Base-by-base conservation (phyloP, 768 basidiomycete species). In the Lentinula aciculospora region DNA sequence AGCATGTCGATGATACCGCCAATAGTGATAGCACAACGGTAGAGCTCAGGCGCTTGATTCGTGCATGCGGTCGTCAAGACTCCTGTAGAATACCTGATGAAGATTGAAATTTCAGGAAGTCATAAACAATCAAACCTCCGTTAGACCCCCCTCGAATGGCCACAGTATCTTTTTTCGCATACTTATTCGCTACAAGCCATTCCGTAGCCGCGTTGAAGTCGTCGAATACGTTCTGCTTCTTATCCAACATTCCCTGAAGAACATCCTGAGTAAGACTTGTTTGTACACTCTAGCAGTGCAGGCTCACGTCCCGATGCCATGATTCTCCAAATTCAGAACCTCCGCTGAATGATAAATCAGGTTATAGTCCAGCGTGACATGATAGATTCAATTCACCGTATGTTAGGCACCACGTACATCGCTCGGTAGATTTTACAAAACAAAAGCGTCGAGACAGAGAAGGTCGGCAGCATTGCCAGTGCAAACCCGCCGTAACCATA, bases 1-100 rank as follows among this genome's bases (percentile, higher is more conserved):
- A 53, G 51, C 51, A 53, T 53, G 51, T 53, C 51, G 36, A 53
- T 53, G 29, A 53, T 53, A 37, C 51, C 51, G 23, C 36, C 51
- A 53, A 53, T 53, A 2, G 51, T 53, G 19, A 53, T 31, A 8
- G 37, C 51, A 37, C 51, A 53, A 23, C 51, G 51, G 36, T 34
- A 53, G 29, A 53, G 34, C 36, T 39, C 51, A 19, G 51, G 51
- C 23, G 51, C 51, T 53, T 53, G 51, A 53, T 53, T 53, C 15
- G 51, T 19, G 37, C 51, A 53, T 23, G 51, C 51, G 37, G 51
- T 53, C 2, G 51, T 53, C 28, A 53, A 25, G 37, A 53, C 51
- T 13, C 51, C 51, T 53, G 23, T 13, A 31, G 21, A 37, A 31
- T 17, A 25, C 5, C 15, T 19, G 23, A 32, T 32, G 21, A 21